Evolutionary conservation across 1,284 basidiomycete species (phyloP), one percentile per base, ranked within the genome.

Genomic region (Melampsora medusae): DNA sequence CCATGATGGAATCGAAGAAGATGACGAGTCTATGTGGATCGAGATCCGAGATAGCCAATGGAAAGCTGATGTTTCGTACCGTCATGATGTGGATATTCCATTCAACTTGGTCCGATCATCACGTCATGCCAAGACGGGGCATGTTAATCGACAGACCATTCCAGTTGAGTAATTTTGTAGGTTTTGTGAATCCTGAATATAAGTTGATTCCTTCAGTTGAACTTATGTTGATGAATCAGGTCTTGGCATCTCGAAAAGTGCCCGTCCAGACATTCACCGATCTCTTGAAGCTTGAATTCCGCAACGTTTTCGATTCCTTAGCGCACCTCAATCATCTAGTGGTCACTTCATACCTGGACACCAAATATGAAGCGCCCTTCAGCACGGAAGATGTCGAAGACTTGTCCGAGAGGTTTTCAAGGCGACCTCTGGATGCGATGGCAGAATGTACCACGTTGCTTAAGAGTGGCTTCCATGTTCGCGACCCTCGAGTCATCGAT

Each of bases 41-140:
- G 72, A 75, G 49, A 75, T 75, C 31, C 72, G 72, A 17, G 50
- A 28, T 17, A 75, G 72, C 33, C 72, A 75, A 68, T 75, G 72
- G 72, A 75, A 75, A 49, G 72, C 50, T 49, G 49, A 73, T 33
- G 71, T 73, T 38, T 31, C n/a, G 17, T 67, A 62, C 62, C 16
- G 14, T 16, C 56, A 64, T 16, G n/a, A 61, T n/a, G 64, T 53
- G 31, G 10, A 35, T 1, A 59, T 67, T 16, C n/a, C 35, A 5
- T 75, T 75, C 31, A 75, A 75, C 42, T 38, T 75, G 17, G 67
- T 64, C 46, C 53, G 67, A 33, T 46, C 42, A 48, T 75, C 72
- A 14, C 65, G 48, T 9, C 50, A 19, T 2, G 65, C 65, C 25
- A 75, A 48, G 25, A 22, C 50, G n/a, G 72, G 65, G 2, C 64